Conservation (phyloP, 352 stramenopile genomes). For the Pythium volutum region DNA sequence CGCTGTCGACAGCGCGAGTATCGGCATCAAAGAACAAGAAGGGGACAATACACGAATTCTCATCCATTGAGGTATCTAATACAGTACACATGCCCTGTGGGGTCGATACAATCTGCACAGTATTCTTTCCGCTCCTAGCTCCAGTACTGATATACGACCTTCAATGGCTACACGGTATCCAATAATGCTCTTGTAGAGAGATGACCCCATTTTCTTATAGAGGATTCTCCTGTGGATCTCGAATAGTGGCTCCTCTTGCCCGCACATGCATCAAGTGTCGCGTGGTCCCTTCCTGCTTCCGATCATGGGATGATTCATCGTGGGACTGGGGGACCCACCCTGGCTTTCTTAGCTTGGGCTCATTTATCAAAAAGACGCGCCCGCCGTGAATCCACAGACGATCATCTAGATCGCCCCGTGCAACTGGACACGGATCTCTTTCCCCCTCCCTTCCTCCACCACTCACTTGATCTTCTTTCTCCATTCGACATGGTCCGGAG, state of each 20-base stretch:
- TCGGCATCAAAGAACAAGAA: no score
- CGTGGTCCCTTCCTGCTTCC: no score
- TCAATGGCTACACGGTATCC: slow-evolving; percentile 1
- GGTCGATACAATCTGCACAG: background rate
- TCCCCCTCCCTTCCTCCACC: background rate
- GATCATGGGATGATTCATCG: no score
- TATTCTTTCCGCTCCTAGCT: no score
- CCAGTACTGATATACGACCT: background rate
- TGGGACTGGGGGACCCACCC: no score
- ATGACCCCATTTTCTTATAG: slow-evolving; percentile 5
- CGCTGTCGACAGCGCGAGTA: no score
- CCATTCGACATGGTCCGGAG: background rate
- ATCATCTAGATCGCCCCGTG: background rate
- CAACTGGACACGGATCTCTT: background rate
- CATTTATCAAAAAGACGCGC: slow-evolving; percentile 2
- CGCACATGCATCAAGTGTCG: background rate
- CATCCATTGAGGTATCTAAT: no score
- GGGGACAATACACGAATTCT: no score
- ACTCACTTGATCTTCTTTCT: background rate
- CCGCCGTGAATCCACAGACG: background rate
- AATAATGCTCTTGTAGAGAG: background rate
- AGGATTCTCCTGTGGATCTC: no score
- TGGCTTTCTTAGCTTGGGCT: slow-evolving; percentile 3
- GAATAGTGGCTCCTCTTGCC: no score
- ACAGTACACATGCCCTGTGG: no score